Conservation (phyloP, 2,329 filamentous ascomycete species). For the Fusarium redolens region DNA sequence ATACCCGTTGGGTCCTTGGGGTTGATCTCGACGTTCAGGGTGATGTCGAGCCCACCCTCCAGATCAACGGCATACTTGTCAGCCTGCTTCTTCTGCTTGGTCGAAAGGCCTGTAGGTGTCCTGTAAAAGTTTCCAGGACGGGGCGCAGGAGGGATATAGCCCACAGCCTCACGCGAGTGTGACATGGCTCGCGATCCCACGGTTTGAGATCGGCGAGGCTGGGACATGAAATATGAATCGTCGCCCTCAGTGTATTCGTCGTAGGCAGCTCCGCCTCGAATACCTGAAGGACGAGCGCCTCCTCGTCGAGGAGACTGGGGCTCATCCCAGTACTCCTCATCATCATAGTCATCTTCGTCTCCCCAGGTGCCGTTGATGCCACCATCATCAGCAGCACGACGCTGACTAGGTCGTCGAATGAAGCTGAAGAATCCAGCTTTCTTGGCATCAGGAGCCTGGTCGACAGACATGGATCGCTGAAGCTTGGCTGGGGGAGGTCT, state of each 20-base stretch:
- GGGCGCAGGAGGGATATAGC: constrained; percentile 35
- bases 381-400: constrained; percentile 58
- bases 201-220: constrained; percentile 48
- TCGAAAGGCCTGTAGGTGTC: constrained; percentile 75
- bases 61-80: constrained; percentile 75
- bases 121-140: constrained; percentile 68
- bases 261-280: constrained; percentile 56
- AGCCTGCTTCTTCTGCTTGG: constrained; percentile 68
- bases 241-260: constrained; percentile 67
- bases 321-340: constrained; percentile 44
- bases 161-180: constrained; percentile 42
- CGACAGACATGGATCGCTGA: constrained; percentile 71
- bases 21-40: constrained; percentile 89
- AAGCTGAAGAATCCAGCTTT: constrained; percentile 57
- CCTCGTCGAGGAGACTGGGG: constrained; percentile 32
- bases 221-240: constrained; percentile 66
- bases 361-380: constrained; percentile 68
- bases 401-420: constrained; percentile 54
- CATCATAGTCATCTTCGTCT: constrained; percentile 51
- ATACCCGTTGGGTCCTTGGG: constrained; percentile 87
- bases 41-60: constrained; percentile 86
- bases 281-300: constrained; percentile 45
- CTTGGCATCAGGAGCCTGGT: constrained; percentile 61
- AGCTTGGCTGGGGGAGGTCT: constrained; percentile 53
- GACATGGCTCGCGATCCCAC: constrained; percentile 46